Base-by-base conservation (phyloP, 2,329 filamentous ascomycete species). In the Lecanosticta acicola region DNA sequence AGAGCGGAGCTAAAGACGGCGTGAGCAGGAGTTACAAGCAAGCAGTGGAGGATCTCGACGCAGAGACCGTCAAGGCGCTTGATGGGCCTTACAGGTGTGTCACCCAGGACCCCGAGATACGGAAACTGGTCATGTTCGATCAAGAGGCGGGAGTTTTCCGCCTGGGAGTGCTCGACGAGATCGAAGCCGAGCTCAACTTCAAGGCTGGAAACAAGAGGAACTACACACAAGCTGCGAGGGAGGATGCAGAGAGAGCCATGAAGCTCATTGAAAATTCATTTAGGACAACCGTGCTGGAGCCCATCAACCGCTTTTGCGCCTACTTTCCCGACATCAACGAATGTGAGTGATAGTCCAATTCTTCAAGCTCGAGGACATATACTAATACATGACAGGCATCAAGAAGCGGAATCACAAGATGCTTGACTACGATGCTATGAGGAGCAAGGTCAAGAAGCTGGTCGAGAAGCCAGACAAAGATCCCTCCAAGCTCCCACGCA, bases 321-420 rank as follows among this genome's bases (percentile, higher is more conserved):
- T 98, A 98, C 73, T 98, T 98, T 69, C 91, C 93, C 26, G 93
- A 98, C 67, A 90, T 98, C 65, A 98, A 98, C 71, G 89, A 96
- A 73, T 96, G 91, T 84, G 71, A 45, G 79, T 64, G 4, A 5
- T 5, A 29, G 24, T 5, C 11, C 24, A 11, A 5, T 7, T 29
- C 9, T 3, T 16, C 17, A 19, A 13, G n/a, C 17, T 13, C 11
- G 11, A n/a, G 14, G 18, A 5, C 14, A 29, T 34, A 44, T 19
- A 42, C 52, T 55, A 26, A 55, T 17, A 2, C 3, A 4, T 0
- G 17, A 19, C 55, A 85, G 81, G 81, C 70, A 96, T 98, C 71
- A 98, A 97, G 74, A 98, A 98, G 74, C 87, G 94, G 62, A 86
- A 94, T 62, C 87, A 98, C 78, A 98, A 98, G 71, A 84, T 97